Evolutionary conservation across 108 stramenopile species (phyloP).

Genomic region (Skeletonema menzelii): DNA sequence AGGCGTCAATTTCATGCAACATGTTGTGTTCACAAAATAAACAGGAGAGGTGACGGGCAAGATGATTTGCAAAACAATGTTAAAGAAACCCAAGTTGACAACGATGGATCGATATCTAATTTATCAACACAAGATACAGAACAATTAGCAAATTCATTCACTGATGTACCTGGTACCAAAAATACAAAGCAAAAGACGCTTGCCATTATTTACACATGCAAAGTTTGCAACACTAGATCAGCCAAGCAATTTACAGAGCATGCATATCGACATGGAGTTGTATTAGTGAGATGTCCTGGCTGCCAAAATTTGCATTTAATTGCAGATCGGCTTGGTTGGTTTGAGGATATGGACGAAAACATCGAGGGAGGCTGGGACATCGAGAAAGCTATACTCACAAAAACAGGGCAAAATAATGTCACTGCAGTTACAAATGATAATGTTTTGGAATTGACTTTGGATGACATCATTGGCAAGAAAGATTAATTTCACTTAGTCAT

Average conservation of each 20-base stretch:
- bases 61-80: neutral
- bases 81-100: neutral
- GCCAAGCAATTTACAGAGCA: constrained; percentile 94
- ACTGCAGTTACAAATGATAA: constrained; percentile 66
- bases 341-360: constrained; percentile 55
- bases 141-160: constrained; percentile 22
- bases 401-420: constrained; percentile 61
- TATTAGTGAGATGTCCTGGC: constrained; percentile 92
- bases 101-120: neutral
- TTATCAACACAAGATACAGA: neutral
- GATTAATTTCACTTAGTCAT: neutral
- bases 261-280: constrained; percentile 93
- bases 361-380: constrained; percentile 70
- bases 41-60: neutral
- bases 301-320: constrained; percentile 95
- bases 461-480: constrained; percentile 62
- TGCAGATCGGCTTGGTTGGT: constrained; percentile 91
- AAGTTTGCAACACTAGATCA: constrained; percentile 94
- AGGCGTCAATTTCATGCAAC: neutral
- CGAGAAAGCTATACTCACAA: constrained; percentile 53
- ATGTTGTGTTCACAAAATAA: neutral
- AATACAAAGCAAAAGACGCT: constrained; percentile 72
- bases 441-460: constrained; percentile 76
- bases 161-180: constrained; percentile 48
- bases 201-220: constrained; percentile 91